Conservation (phyloP, 2,329 filamentous ascomycete species). For the Mariannaea sp. region DNA sequence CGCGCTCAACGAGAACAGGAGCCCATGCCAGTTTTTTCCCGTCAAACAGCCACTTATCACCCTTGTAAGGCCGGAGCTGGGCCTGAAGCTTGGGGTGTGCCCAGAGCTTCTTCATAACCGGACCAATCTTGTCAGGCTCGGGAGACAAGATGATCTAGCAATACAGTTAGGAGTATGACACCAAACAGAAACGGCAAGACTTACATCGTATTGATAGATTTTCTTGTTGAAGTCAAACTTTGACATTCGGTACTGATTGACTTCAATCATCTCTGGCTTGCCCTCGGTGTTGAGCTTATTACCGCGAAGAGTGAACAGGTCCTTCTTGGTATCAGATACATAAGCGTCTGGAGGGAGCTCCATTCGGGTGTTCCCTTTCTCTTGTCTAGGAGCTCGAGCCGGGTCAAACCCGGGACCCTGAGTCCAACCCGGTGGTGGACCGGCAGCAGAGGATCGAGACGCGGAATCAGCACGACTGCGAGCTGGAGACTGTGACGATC, state of each 20-base stretch:
- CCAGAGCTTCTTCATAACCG: constrained; percentile 79
- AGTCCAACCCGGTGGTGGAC: constrained; percentile 33
- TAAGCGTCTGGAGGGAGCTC: constrained; percentile 65
- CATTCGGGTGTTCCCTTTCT: constrained; percentile 53
- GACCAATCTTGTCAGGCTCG: constrained; percentile 63
- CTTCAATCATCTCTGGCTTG: constrained; percentile 55
- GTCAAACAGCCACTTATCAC: constrained; percentile 71
- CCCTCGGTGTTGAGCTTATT: constrained; percentile 61
- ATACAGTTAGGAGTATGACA: constrained; percentile 14
- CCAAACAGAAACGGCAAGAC: constrained; percentile 41
- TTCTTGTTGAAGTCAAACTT: constrained; percentile 60
- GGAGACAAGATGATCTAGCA: constrained; percentile 67
- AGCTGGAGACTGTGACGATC: constrained; percentile 28
- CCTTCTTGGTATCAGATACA: constrained; percentile 41
- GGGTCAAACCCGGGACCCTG: constrained; percentile 51
- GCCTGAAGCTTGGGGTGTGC: constrained; percentile 63
- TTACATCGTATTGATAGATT: constrained; percentile 85
- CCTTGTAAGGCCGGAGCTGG: constrained; percentile 53
- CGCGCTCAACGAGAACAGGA: constrained; percentile 47
- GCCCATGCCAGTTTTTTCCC: constrained; percentile 85
- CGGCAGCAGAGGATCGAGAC: constrained; percentile 24
- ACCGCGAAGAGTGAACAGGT: constrained; percentile 42
- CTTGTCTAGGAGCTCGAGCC: constrained; percentile 41
- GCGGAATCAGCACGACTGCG: constrained; percentile 18
- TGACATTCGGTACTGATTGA: constrained; percentile 78